A percentile compares a stretch with the other conserved stretches of the same genome.
phyloP scores from a whole-genome alignment of 2,329 filamentous ascomycete species.

The Sclerotinia spermophila region DNA sequence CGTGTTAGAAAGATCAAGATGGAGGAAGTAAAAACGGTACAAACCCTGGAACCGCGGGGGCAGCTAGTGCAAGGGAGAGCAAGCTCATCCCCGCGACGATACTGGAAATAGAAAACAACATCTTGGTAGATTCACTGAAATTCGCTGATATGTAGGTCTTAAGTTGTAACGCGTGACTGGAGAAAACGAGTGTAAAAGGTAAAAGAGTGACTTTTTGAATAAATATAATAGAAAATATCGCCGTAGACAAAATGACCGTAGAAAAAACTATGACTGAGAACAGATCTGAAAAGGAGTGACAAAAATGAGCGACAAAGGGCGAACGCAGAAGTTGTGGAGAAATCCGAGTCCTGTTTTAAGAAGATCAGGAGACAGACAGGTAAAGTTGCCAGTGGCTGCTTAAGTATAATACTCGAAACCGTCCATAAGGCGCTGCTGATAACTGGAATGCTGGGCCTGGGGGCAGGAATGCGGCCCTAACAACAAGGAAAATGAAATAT shows the following conservation, averaged over 20 bases:
- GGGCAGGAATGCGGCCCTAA: background rate
- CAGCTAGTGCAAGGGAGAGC: slow-evolving; percentile 16
- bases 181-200: background rate
- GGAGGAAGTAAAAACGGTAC: background rate
- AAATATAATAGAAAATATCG: background rate
- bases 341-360: background rate
- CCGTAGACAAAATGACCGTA: too few species aligned
- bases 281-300: slow-evolving; percentile 1
- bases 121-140: background rate
- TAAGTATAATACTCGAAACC: slow-evolving; percentile 6
- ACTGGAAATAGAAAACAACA: slow-evolving; percentile 13
- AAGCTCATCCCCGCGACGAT: slow-evolving; percentile 13
- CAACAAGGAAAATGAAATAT: background rate
- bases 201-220: slow-evolving; percentile 10
- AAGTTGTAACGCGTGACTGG: background rate
- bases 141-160: background rate
- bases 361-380: background rate
- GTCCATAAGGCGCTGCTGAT: background rate
- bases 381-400: slow-evolving; percentile 5
- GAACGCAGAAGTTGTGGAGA: slow-evolving; percentile 3
- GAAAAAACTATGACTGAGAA: background rate
- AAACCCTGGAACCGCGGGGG: slow-evolving; percentile 9
- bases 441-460: slow-evolving; percentile 6
- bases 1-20: background rate
- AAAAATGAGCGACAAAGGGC: background rate